These are phyloP conservation scores for Brasilioporus rufonigricans DNA, from an alignment of 768 basidiomycete genomes.

Conservation along the genomic window DNA sequence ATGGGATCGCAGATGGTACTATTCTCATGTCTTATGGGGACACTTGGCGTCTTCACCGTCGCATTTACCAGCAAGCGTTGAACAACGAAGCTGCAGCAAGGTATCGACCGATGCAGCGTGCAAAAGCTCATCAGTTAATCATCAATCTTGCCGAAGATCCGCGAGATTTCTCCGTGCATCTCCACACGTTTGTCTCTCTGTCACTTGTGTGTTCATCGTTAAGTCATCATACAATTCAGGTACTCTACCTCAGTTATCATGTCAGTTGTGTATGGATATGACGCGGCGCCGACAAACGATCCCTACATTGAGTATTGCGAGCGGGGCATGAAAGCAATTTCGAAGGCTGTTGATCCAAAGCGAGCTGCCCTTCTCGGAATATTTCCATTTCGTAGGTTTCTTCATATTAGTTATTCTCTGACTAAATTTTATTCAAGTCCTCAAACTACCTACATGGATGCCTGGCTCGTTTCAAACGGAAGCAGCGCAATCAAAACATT, in stretches of 20 bases:
- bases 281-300: slow-evolving; percentile 18
- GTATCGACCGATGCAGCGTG: slow-evolving; percentile 34
- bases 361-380: slow-evolving; percentile 20
- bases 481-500: slow-evolving; percentile 11
- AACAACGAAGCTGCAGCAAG: slow-evolving; percentile 21
- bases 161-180: slow-evolving; percentile 22
- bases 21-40: slow-evolving; percentile 37
- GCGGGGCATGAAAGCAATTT: slow-evolving; percentile 15
- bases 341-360: slow-evolving; percentile 16
- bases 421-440: slow-evolving; percentile 13
- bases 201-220: background rate
- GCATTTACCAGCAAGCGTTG: slow-evolving; percentile 36
- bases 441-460: slow-evolving; percentile 26
- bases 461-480: slow-evolving; percentile 24
- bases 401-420: background rate
- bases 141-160: slow-evolving; percentile 31
- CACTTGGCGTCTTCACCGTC: slow-evolving; percentile 37
- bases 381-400: slow-evolving; percentile 28
- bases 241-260: slow-evolving; percentile 26
- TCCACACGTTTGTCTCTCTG: slow-evolving; percentile 20
- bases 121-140: slow-evolving; percentile 33
- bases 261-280: slow-evolving; percentile 28
- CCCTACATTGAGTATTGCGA: slow-evolving; percentile 21
- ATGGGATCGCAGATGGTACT: slow-evolving; percentile 36
- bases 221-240: slow-evolving; percentile 13